These are phyloP conservation scores for Lecanoromycetidae sp. DNA, from an alignment of 2,329 filamentous ascomycete genomes.

Conservation along the genomic window DNA sequence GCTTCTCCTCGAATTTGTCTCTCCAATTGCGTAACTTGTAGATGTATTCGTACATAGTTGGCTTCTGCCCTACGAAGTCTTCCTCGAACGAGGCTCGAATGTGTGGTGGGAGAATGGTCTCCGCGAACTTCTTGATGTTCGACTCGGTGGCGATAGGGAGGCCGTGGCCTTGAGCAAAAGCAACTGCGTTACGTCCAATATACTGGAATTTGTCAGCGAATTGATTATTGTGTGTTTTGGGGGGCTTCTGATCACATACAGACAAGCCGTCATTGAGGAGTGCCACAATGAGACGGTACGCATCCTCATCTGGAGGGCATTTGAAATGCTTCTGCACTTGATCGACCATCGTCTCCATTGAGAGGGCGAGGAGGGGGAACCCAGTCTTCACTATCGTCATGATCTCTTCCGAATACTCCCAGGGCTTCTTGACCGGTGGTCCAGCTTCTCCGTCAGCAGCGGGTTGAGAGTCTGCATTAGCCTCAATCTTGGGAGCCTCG, in stretches of 20 bases:
- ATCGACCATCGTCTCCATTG: constrained; percentile 99
- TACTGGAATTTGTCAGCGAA: constrained; percentile 37
- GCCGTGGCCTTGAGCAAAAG: constrained; percentile 84
- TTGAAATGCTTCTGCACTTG: constrained; percentile 99
- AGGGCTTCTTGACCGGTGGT: constrained; percentile 59
- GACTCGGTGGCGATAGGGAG: constrained; percentile 80
- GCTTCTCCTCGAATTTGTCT: constrained; percentile 94
- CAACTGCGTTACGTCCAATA: constrained; percentile 72
- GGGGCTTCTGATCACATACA: constrained; percentile 7
- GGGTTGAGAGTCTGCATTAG: constrained; percentile 32
- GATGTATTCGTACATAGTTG: constrained; percentile 97
- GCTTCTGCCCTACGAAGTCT: constrained; percentile 93
- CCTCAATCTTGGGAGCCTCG: constrained; percentile 44
- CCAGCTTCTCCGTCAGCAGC: constrained; percentile 27
- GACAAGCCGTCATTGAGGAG: constrained; percentile 89
- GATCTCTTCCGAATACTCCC: constrained; percentile 94
- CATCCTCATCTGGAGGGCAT: constrained; percentile 94
- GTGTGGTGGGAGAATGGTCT: constrained; percentile 87
- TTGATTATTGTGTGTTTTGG: neutral
- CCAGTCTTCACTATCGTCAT: constrained; percentile 93
- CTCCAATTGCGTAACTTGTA: constrained; percentile 92
- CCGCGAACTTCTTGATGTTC: constrained; percentile 92
- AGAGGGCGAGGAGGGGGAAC: constrained; percentile 86
- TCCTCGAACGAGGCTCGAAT: constrained; percentile 93
- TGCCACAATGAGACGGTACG: constrained; percentile 93